These are phyloP conservation scores for Ophiostoma sp. DNA, from an alignment of 2,329 filamentous ascomycete genomes.

Conservation along the genomic window DNA sequence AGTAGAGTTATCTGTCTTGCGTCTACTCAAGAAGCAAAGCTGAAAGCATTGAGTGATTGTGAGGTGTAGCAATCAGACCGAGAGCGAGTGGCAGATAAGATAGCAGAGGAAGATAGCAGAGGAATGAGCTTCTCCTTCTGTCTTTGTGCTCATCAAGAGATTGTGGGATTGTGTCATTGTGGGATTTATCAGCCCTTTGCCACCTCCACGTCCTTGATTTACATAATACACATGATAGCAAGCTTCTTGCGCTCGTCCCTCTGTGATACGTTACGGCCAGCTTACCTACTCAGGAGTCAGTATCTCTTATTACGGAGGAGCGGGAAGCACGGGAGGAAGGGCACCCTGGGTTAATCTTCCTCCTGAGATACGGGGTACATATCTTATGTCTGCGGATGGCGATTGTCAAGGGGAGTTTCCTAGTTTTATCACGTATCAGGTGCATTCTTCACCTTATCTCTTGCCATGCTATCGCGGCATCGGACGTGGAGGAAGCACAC, in stretches of 20 bases:
- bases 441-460: conserved; percentile 2
- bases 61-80: too few species aligned
- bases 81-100: too few species aligned
- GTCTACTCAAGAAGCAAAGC: too few species aligned
- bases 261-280: background rate
- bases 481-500: background rate
- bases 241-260: background rate
- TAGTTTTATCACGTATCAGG: background rate
- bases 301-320: too few species aligned
- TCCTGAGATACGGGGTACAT: background rate
- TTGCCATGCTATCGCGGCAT: background rate
- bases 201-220: conserved; percentile 4
- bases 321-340: too few species aligned
- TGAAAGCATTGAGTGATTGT: too few species aligned
- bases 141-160: background rate
- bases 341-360: background rate
- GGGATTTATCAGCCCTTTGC: background rate
- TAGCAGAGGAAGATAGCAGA: background rate
- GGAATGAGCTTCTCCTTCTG: background rate
- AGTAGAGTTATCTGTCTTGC: too few species aligned
- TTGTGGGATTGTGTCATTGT: background rate
- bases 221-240: background rate
- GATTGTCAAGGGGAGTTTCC: too few species aligned
- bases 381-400: background rate
- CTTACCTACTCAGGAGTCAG: too few species aligned